Evolutionary conservation across 352 stramenopile genomes (phyloP), one percentile per base, ranked within the genome.

Genomic region (Pythium monospermum): DNA sequence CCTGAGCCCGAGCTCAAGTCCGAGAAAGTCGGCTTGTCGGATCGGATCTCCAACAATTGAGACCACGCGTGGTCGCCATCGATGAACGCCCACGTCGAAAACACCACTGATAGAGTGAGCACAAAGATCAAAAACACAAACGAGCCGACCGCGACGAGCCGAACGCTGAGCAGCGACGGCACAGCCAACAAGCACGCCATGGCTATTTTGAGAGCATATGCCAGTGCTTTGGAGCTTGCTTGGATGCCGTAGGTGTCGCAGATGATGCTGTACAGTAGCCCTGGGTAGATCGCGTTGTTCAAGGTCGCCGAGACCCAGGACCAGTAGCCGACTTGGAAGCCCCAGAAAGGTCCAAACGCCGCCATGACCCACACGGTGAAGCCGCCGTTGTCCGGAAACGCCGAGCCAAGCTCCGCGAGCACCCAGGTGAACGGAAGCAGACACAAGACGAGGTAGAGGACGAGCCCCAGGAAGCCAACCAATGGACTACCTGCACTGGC

Each of bases 281-380:
- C 86, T 7, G 83, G 83, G 47, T 92, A 94, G 65, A 91, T 89
- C 40, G 81, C 77, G 33, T 88, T 91, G 64, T 92, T 83, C 49
- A 92, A 91, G 46, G 92, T 76, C 21, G 73, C 78, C 5, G 72
- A 68, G 23, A 85, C 75, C 83, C 83, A 94, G 42, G 70, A 89
- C 85, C 81, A 93, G 44, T 72, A 94, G 33, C 80, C 82, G 25
- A 90, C 74, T 35, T 91, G 75, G 63, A 95, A 95, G 48, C 81
- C 85, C 85, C 87, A 88, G 53, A 83, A 81, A 19, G 74, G 69
- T 6, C 80, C 83, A 61, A 93, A 93, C 15, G 78, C 80, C 23
- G 80, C 67, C 27, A 81, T 77, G 35, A 93, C 76, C 83, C 83
- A 93, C 43, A 69, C 87, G 53, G 76, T 88, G 46, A 90, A 93